These are phyloP conservation scores for Seiridium unicorne DNA, from an alignment of 2,329 filamentous ascomycete species.

Conservation along the genomic window DNA sequence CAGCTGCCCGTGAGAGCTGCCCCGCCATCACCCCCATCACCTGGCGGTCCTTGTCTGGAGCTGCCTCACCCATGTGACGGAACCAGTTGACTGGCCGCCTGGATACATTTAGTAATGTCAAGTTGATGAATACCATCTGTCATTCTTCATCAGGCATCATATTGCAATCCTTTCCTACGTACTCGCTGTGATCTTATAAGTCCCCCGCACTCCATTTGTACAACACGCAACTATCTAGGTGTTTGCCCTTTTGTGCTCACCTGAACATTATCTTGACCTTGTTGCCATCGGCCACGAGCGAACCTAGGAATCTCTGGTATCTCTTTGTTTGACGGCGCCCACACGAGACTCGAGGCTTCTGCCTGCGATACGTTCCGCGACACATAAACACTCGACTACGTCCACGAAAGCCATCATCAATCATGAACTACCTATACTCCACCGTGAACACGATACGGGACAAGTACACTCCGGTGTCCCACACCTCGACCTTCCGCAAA, in stretches of 20 bases:
- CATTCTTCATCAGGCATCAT: background rate
- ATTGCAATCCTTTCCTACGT: background rate
- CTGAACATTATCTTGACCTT: too few species aligned
- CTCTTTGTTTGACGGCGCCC: background rate
- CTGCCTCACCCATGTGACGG: slow-evolving; percentile 7
- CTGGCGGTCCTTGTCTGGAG: slow-evolving; percentile 1
- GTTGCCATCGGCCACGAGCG: too few species aligned
- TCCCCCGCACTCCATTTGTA: background rate
- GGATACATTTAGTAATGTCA: background rate
- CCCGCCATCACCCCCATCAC: slow-evolving; percentile 3
- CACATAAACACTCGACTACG: background rate
- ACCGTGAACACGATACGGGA: slow-evolving; percentile 91
- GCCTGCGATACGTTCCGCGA: background rate
- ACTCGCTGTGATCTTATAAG: background rate
- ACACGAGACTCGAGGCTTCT: background rate
- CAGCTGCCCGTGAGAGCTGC: background rate
- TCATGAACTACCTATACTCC: slow-evolving; percentile 89
- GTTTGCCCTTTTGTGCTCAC: background rate
- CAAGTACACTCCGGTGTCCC: slow-evolving; percentile 81
- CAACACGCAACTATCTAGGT: background rate
- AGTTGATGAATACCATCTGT: background rate
- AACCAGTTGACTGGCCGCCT: slow-evolving; percentile 6
- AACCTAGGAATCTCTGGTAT: background rate
- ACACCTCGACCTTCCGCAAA: slow-evolving; percentile 89
- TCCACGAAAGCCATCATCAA: slow-evolving; percentile 14